Conservation (phyloP, 768 basidiomycete species). For the Russula griseocarnosa region DNA sequence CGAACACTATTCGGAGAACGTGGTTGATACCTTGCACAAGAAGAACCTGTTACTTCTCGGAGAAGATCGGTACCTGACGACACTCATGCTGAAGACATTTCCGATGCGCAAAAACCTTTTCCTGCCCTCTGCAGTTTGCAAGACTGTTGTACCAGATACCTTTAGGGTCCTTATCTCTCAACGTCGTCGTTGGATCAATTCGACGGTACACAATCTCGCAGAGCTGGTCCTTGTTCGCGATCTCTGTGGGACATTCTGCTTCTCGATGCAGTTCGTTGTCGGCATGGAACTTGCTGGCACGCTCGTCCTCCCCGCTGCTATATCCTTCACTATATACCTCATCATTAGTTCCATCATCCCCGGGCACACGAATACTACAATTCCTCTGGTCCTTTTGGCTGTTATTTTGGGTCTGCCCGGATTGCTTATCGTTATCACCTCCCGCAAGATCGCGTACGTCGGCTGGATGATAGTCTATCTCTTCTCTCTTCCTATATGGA, state of each 20-base stretch:
- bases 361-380: conserved; percentile 67
- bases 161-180: conserved; percentile 92
- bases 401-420: conserved; percentile 96
- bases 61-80: conserved; percentile 98
- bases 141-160: conserved; percentile 96
- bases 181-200: conserved; percentile 99
- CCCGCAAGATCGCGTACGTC: conserved; percentile 87
- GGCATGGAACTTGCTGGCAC: conserved; percentile 98
- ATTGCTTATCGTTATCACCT: conserved; percentile 92
- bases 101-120: conserved; percentile 99
- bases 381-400: conserved; percentile 88
- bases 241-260: conserved; percentile 99
- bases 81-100: conserved; percentile 97
- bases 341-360: conserved; percentile 86
- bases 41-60: conserved; percentile 96
- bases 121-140: conserved; percentile 98
- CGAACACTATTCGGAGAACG: conserved; percentile 98
- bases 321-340: conserved; percentile 93
- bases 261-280: conserved; percentile 99
- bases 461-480: conserved; percentile 98
- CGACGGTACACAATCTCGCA: conserved; percentile 95
- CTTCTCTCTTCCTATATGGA: conserved; percentile 92
- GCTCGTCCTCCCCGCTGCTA: conserved; percentile 93
- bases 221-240: conserved; percentile 93
- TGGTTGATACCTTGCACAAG: conserved; percentile 98